Evolutionary conservation across 495 filamentous ascomycete species (phyloP), one percentile per base, ranked within the genome.

Genomic region (Trichoderma asperelloides): DNA sequence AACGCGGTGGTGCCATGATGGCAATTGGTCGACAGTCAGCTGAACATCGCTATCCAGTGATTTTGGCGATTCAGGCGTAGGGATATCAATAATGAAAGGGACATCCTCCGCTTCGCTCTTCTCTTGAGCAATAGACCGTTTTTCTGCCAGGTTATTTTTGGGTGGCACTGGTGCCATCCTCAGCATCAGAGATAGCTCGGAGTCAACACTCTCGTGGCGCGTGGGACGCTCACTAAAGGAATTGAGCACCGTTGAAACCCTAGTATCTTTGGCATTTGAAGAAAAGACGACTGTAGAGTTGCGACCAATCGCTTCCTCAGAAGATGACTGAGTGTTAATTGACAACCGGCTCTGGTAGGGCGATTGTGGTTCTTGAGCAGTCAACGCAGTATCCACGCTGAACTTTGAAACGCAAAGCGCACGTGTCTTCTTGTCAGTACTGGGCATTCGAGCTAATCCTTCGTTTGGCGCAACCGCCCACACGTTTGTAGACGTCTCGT

Each of bases 1-100:
- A 28, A 84, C 72, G 2, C 83, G 81, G 21, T 75, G 74, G 71
- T 85, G 82, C 77, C 81, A 66, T 30, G 28, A 60, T 3, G 25
- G 16, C 55, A 28, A 30, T 25, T 60, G 25, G 3, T 27, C 39
- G 25, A 27, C 43, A 21, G 55, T 30, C 55, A 5, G 11, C n/a
- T 30, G 23, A 57, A 25, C 25, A 27, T 28, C 51, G 12, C 23
- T 60, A 4, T 30, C 55, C 7, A 30, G 7, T 28, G 55, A 13
- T 12, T 11, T 60, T 16, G 55, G 11, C 11, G 25, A 15, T 30
- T 18, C 55, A 15, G 16, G 11, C 25, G 16, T 28, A 11, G 25
- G 28, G 23, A 51, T 51, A 23, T 28, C 55, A 30, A 15, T 13
- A 13, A 30, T 21, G 13, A 30, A 28, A 13, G 55, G 27, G 2